Evolutionary conservation across 148 eudicot species (phyloP), one percentile per base, ranked within the genome.

Genomic region (Nyssa sinensis): DNA sequence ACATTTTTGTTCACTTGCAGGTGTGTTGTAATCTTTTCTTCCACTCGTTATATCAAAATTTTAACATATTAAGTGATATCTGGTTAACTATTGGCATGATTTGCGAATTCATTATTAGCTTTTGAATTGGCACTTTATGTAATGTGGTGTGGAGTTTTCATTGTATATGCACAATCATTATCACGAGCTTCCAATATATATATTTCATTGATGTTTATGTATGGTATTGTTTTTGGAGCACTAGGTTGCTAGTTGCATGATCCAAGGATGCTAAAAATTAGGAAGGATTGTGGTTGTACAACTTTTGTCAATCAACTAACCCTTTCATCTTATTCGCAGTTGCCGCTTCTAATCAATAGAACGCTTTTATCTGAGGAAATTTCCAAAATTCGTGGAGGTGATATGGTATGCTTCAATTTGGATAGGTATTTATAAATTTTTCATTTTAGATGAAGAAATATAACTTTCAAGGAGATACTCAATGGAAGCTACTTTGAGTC

Each of bases 1-100:
- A 92, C 74, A 81, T 90, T 72, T 94, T 94, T 81, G 89, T 92
- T 61, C 88, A 92, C 82, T 78, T 94, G 84, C 98, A 94, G 98
- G 98, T 90, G 65, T 25, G 75, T 67, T 63, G 53, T 31, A 28
- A 12, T 70, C 12, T 28, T 21, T 29, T 71, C 59, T 55, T 28
- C 11, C 28, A 7, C 28, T 28, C 33, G 30, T 9, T 72, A 62
- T 29, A 19, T 28, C 9, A 28, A 0, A 55, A 55, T 55, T 24
- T 55, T 6, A 55, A n/a, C 21, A 62, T 25, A 32, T 71, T 55
- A 25, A 35, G 16, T 5, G 7, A 34, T 16, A 35, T 28, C 29
- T 24, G 27, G 21, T 17, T 39, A 37, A 35, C 24, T 29, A 23
- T 33, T 21, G 47, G 21, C 35, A 27, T 30, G 24, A 29, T 6